phyloP scores from a whole-genome alignment of 2,329 filamentous ascomycete genomes.

The Pseudopithomyces chartarum region DNA sequence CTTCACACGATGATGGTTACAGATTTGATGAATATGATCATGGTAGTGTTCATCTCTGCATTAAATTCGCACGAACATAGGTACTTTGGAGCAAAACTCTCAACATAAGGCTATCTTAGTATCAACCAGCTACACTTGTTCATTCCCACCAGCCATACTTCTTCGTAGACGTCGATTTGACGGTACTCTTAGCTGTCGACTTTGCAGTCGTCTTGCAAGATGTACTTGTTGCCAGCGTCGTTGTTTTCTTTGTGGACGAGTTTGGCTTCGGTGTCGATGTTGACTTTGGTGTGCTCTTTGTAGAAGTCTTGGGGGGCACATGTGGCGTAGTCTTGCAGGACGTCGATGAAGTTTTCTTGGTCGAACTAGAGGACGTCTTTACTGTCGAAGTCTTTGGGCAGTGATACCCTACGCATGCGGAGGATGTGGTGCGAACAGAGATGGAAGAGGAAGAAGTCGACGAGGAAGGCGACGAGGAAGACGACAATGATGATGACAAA shows the following conservation, averaged over 20 bases:
- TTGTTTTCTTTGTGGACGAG: neutral
- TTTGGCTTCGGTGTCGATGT: neutral
- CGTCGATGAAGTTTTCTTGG: neutral
- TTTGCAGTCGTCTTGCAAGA: slow-evolving; percentile 4
- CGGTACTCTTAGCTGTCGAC: slow-evolving; percentile 1
- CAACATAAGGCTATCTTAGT: no score
- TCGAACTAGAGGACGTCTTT: neutral
- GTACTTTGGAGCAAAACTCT: neutral
- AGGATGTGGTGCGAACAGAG: neutral
- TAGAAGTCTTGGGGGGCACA: neutral
- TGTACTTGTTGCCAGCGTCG: neutral
- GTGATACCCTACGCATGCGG: neutral
- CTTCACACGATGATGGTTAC: no score
- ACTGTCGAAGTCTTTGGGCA: neutral
- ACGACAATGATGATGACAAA: neutral
- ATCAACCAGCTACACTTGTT: no score
- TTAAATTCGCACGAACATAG: neutral
- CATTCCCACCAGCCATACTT: neutral
- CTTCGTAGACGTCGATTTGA: neutral
- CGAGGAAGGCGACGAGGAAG: neutral
- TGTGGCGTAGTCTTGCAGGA: neutral
- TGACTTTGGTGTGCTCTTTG: neutral
- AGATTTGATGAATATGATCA: no score
- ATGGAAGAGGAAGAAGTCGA: neutral
- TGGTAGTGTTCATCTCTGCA: no score